Evolutionary conservation across 257 asterid species (phyloP), one percentile per base, ranked within the genome.

Genomic region (Eucommia ulmoides): DNA sequence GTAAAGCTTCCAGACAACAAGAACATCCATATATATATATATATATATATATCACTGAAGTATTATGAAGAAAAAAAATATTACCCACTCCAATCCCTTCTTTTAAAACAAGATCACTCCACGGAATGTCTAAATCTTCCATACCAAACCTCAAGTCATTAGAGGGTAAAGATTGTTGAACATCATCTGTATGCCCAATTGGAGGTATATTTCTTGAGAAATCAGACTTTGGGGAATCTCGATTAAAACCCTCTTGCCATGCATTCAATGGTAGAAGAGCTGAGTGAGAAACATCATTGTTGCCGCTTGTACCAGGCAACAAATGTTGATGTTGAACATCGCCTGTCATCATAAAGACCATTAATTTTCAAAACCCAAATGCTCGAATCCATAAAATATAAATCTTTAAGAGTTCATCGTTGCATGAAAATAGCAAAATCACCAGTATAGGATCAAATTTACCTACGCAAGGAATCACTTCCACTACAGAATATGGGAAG

Each of bases 1-100:
- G 56, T 64, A 56, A 29, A 61, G 44, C 44, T 44, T 55, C 38
- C 48, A 47, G 59, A 24, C 24, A 41, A 47, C 23, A 8, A 22
- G n/a, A n/a, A n/a, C n/a, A n/a, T n/a, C n/a, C n/a, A n/a, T n/a
- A n/a, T n/a, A n/a, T n/a, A n/a, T n/a, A n/a, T n/a, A n/a, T n/a
- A n/a, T n/a, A n/a, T n/a, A n/a, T n/a, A n/a, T n/a, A n/a, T n/a
- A n/a, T n/a, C n/a, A n/a, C n/a, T n/a, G n/a, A n/a, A n/a, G n/a
- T n/a, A n/a, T n/a, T n/a, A n/a, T n/a, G n/a, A n/a, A n/a, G n/a
- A 53, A 19, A 29, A 29, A 29, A 29, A 12, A 29, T 5, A 29
- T 5, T 80, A 91, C 98, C 98, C 73, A 96, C 78, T 55, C 96
- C 98, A 45, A 91, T 81, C 62, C 63, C 79, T 82, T 91, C 96